These are phyloP conservation scores for Blastobotrys attinorum DNA, from an alignment of 805 yeast species.

Conservation along the genomic window DNA sequence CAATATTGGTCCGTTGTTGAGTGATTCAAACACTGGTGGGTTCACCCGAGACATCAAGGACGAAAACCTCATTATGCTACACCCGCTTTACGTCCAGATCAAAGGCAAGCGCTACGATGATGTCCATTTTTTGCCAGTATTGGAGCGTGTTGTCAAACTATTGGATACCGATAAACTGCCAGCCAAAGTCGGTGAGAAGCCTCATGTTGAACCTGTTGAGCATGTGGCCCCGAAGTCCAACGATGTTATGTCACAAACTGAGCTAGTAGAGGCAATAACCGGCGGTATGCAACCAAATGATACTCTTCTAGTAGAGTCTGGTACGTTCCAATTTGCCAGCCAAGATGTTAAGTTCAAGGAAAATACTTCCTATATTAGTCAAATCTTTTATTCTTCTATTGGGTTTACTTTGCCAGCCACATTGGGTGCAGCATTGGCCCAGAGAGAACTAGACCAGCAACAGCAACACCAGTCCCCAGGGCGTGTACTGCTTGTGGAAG, in stretches of 20 bases:
- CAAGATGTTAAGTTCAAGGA: slow-evolving; percentile 59
- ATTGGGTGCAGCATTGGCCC: slow-evolving; percentile 72
- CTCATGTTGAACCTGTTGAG: slow-evolving; percentile 25
- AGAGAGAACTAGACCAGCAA: slow-evolving; percentile 30
- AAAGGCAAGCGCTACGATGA: slow-evolving; percentile 34
- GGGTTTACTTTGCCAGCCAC: slow-evolving; percentile 86
- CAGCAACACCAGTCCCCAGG: slow-evolving; percentile 33
- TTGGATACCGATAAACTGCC: slow-evolving; percentile 27
- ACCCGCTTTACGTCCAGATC: slow-evolving; percentile 46
- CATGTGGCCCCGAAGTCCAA: slow-evolving; percentile 10
- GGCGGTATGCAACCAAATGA: slow-evolving; percentile 52
- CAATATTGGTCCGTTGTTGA: slow-evolving; percentile 58
- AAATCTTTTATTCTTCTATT: slow-evolving; percentile 74
- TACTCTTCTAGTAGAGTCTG: slow-evolving; percentile 71
- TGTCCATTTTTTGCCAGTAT: slow-evolving; percentile 43
- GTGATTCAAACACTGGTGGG: slow-evolving; percentile 66
- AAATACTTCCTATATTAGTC: slow-evolving; percentile 42
- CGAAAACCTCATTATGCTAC: slow-evolving; percentile 40
- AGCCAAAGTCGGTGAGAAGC: slow-evolving; percentile 10
- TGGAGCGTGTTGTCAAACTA: slow-evolving; percentile 35
- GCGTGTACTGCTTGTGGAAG: slow-evolving; percentile 68
- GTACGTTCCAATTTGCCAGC: slow-evolving; percentile 72
- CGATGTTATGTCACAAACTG: slow-evolving; percentile 33
- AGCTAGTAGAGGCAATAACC: slow-evolving; percentile 36
- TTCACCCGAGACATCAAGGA: slow-evolving; percentile 42